Percentiles rank a stretch among this genome's conserved stretches.
phyloP scores from a whole-genome alignment of 2,329 filamentous ascomycete species.

The Polychaeton citri region DNA sequence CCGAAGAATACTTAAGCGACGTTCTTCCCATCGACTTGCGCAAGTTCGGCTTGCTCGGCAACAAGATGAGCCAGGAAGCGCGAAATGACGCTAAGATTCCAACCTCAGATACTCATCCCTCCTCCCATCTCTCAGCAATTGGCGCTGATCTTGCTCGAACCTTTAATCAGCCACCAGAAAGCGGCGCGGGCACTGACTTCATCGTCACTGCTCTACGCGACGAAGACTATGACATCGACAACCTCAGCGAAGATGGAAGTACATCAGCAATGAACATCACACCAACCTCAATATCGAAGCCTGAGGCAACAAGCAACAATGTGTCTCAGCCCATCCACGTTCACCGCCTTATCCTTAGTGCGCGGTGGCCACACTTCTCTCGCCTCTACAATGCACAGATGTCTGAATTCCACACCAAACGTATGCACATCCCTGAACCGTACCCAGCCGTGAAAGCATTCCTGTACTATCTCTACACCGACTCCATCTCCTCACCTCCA shows the following conservation, averaged over 20 bases:
- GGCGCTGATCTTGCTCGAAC: conserved; percentile 74
- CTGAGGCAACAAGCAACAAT: conserved; percentile 7
- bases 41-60: conserved; percentile 80
- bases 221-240: conserved; percentile 42
- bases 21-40: conserved; percentile 88
- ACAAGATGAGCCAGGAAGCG: conserved; percentile 39
- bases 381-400: conserved; percentile 87
- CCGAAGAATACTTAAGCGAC: conserved; percentile 88
- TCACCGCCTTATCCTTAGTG: conserved; percentile 84
- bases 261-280: neutral
- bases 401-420: conserved; percentile 92
- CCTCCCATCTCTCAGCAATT: conserved; percentile 46
- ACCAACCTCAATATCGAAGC: conserved; percentile 27
- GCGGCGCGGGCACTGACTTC: conserved; percentile 80
- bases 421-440: conserved; percentile 95
- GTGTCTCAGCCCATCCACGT: conserved; percentile 83
- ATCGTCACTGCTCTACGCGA: conserved; percentile 78
- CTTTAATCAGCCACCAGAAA: conserved; percentile 76
- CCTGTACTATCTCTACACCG: conserved; percentile 91
- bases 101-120: conserved; percentile 40
- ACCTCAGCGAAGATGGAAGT: conserved; percentile 45
- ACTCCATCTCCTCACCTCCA: conserved; percentile 51
- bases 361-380: conserved; percentile 93
- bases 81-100: conserved; percentile 29
- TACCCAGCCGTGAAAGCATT: conserved; percentile 91